Conservation (phyloP, 2,329 filamentous ascomycete species). For the Chaetomiaceae sp. region DNA sequence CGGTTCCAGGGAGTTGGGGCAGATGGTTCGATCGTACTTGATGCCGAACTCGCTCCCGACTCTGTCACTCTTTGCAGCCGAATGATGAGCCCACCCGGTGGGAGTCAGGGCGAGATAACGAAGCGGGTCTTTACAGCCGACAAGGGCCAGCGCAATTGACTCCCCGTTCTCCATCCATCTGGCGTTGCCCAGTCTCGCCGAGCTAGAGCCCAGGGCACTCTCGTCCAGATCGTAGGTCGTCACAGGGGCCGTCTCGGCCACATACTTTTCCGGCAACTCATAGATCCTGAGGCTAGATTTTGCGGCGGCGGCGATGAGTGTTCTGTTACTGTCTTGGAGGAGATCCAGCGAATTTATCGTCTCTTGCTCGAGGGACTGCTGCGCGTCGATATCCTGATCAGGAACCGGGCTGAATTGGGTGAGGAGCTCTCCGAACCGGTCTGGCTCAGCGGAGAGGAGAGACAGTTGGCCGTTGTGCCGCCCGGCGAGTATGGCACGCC, state of each 20-base stretch:
- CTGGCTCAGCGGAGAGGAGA: slow-evolving; percentile 38
- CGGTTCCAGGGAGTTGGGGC: slow-evolving; percentile 43
- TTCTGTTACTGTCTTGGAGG: slow-evolving; percentile 19
- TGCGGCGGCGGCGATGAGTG: slow-evolving; percentile 33
- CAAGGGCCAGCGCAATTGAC: slow-evolving; percentile 43
- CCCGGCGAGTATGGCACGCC: slow-evolving; percentile 41
- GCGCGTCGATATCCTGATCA: slow-evolving; percentile 2
- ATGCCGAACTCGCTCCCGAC: slow-evolving; percentile 28
- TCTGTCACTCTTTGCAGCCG: slow-evolving; percentile 32
- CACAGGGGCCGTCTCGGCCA: slow-evolving; percentile 17
- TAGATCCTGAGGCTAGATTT: slow-evolving; percentile 36
- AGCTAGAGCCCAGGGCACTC: slow-evolving; percentile 12
- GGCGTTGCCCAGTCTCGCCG: slow-evolving; percentile 29
- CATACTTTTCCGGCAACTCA: slow-evolving; percentile 22
- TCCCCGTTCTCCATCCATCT: slow-evolving; percentile 46
- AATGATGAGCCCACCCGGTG: slow-evolving; percentile 38
- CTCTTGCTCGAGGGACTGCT: slow-evolving; percentile 21
- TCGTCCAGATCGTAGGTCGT: slow-evolving; percentile 23
- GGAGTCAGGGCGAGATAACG: slow-evolving; percentile 45
- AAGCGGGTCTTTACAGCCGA: slow-evolving; percentile 40
- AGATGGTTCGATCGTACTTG: slow-evolving; percentile 29
- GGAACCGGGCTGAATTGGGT: slow-evolving; percentile 25
- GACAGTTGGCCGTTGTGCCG: slow-evolving; percentile 48
- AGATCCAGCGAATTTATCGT: slow-evolving; percentile 37
- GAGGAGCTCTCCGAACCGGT: slow-evolving; percentile 32